These are phyloP conservation scores for Alternaria ethzedia DNA, from an alignment of 2,329 filamentous ascomycete genomes.

Conservation along the genomic window DNA sequence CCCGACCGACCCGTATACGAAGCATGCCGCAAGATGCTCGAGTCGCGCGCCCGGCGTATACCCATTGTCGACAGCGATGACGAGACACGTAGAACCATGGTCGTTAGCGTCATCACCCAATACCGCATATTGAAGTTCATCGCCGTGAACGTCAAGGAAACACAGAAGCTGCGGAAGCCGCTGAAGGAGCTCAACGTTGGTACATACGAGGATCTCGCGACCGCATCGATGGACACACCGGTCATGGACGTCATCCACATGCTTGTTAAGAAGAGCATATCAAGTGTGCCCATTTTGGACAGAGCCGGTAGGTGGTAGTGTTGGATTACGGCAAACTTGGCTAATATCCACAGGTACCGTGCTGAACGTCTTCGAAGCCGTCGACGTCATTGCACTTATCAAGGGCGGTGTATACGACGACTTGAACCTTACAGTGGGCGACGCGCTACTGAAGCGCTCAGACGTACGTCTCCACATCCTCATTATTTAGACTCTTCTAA, in stretches of 20 bases:
- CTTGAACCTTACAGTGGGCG: slow-evolving; percentile 82
- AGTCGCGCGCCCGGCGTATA: slow-evolving; percentile 90
- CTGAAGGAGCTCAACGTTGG: slow-evolving; percentile 84
- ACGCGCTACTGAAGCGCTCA: slow-evolving; percentile 83
- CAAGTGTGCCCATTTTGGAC: slow-evolving; percentile 91
- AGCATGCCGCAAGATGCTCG: slow-evolving; percentile 91
- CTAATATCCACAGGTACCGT: slow-evolving; percentile 62
- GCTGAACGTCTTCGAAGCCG: slow-evolving; percentile 95
- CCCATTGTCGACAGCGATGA: slow-evolving; percentile 93
- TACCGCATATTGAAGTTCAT: slow-evolving; percentile 99
- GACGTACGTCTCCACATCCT: slow-evolving; percentile 60
- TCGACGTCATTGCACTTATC: slow-evolving; percentile 95
- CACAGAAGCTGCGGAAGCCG: slow-evolving; percentile 85
- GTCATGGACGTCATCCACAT: slow-evolving; percentile 94
- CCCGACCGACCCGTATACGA: slow-evolving; percentile 91
- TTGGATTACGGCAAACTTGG: not conserved
- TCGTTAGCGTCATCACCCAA: slow-evolving; percentile 96
- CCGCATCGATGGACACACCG: slow-evolving; percentile 84
- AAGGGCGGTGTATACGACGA: slow-evolving; percentile 94
- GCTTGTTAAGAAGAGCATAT: slow-evolving; percentile 92
- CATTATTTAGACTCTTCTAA: slow-evolving; percentile 20
- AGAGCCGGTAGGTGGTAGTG: slow-evolving; percentile 60
- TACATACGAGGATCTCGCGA: slow-evolving; percentile 80
- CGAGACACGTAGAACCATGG: slow-evolving; percentile 88
- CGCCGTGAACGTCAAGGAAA: slow-evolving; percentile 90